Evolutionary conservation across 306 rosid genomes (phyloP), one percentile per base, ranked within the genome.

Genomic region (Rubus parviflorus): DNA sequence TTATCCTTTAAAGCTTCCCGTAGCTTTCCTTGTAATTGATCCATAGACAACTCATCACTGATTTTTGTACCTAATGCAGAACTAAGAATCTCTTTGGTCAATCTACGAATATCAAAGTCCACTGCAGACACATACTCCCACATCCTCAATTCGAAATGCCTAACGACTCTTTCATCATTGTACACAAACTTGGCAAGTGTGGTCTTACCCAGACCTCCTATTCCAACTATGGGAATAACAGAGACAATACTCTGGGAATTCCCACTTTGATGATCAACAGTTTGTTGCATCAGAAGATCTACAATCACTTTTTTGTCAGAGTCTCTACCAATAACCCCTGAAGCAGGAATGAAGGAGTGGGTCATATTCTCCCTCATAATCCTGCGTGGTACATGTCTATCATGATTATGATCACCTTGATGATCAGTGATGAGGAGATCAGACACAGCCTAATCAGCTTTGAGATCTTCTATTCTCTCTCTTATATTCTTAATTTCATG

Each of bases 321-420:
- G 6, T 71, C 66, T 53, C 88, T 82, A 53, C 85, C 90, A 66
- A 87, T 22, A 60, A 80, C 82, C 12, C 82, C 79, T 7, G 83
- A 76, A 30, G 35, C 35, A 30, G 35, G 35, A 30, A 30, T 30
- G 35, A 30, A 30, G 35, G 35, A 0, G 35, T 30, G 35, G 35
- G 35, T 30, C 35, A 30, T 30, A 30, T 30, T 30, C 35, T 30
- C 35, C 35, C 35, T 30, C 35, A 30, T 30, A 30, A 30, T 1
- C 35, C 1, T 30, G 35, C 2, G 35, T 1, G 35, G 35, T 30
- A 30, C 35, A 30, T 1, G 35, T 30, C 35, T 30, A 30, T 30
- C 35, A 30, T 30, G 35, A 30, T 30, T 2, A 30, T 2, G 35
- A 30, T n/a, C n/a, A n/a, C 35, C 35, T 30, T 30, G 35, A 1